These are phyloP conservation scores for Paraurostyla sp. DNA, from an alignment of 73 alveolate species.

Conservation along the genomic window DNA sequence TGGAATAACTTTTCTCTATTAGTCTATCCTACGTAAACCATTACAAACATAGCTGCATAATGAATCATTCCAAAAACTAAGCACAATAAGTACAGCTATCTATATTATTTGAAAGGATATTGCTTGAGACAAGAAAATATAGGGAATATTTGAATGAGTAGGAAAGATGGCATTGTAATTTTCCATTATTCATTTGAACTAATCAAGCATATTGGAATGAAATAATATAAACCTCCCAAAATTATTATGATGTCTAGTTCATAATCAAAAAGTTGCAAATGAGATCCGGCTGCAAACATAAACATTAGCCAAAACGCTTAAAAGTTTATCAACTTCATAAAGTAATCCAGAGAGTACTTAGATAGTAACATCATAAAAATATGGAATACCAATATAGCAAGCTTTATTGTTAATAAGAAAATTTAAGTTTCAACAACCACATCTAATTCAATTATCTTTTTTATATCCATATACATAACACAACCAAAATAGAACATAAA, in stretches of 20 bases:
- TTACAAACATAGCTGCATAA: neutral
- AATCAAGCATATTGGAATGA: neutral
- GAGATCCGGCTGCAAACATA: neutral
- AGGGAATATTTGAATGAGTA: neutral
- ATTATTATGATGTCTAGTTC: neutral
- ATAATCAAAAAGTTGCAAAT: neutral
- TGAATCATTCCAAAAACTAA: neutral
- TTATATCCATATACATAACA: neutral
- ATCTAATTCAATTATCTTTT: neutral
- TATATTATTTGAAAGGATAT: neutral
- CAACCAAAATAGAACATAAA: neutral
- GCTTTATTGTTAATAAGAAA: neutral
- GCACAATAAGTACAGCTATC: neutral
- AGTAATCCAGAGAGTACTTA: neutral
- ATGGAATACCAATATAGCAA: neutral
- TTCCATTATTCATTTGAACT: neutral
- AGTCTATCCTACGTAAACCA: neutral
- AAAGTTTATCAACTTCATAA: neutral
- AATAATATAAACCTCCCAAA: constrained; percentile 19
- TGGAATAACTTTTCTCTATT: neutral
- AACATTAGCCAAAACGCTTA: constrained; percentile 15
- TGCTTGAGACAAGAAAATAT: neutral
- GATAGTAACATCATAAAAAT: neutral
- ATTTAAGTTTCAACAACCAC: constrained; percentile 13
- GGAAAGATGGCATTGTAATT: neutral